Conservation (phyloP, 2,329 filamentous ascomycete genomes). For the Ustilaginoidea virens region DNA sequence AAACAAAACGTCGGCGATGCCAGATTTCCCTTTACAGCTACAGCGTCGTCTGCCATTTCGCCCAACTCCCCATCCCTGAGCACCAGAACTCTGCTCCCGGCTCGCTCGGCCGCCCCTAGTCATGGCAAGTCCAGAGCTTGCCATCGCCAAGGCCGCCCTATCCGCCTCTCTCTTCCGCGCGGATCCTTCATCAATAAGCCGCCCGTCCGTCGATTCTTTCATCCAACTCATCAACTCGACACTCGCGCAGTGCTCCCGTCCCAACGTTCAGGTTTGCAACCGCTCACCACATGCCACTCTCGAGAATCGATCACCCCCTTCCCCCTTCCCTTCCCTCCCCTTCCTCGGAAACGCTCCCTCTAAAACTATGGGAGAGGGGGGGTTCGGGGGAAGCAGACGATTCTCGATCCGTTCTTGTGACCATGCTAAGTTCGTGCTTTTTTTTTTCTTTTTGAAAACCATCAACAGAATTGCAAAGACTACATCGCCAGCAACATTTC, state of each 20-base stretch:
- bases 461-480: slow-evolving; percentile 62
- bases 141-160: slow-evolving; percentile 68
- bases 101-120: slow-evolving; percentile 5
- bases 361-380: not conserved
- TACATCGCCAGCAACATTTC: slow-evolving; percentile 66
- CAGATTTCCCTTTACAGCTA: too few species aligned
- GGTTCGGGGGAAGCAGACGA: not conserved
- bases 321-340: not conserved
- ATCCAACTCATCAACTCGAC: slow-evolving; percentile 48
- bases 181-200: slow-evolving; percentile 54
- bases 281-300: slow-evolving; percentile 8
- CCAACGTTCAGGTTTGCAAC: slow-evolving; percentile 77
- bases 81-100: too few species aligned
- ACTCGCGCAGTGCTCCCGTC: slow-evolving; percentile 55
- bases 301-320: slow-evolving; percentile 5
- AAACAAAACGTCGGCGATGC: too few species aligned
- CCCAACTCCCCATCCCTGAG: too few species aligned
- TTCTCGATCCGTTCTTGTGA: slow-evolving; percentile 4
- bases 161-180: slow-evolving; percentile 57
- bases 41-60: too few species aligned
- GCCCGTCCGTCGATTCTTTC: slow-evolving; percentile 55
- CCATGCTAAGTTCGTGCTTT: slow-evolving; percentile 7
- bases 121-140: slow-evolving; percentile 56
- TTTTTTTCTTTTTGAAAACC: too few species aligned
- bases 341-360: too few species aligned